Evolutionary conservation across 768 basidiomycete genomes (phyloP).

Genomic region (Leucocoprinus leucothites): DNA sequence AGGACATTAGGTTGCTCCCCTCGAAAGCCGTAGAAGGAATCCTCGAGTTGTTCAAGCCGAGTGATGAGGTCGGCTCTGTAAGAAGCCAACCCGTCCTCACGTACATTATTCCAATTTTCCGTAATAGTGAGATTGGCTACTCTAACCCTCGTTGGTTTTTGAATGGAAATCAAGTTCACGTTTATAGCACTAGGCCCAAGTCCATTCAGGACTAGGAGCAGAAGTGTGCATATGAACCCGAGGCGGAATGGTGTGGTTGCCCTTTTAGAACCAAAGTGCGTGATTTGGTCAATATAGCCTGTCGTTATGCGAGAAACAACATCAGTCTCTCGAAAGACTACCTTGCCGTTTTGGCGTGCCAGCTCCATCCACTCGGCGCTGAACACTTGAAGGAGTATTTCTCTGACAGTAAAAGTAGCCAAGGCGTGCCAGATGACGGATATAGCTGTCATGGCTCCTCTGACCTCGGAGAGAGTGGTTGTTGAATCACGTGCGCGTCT

Average conservation of each 20-base stretch:
- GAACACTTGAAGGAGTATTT: conserved; percentile 2
- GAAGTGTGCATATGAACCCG: background rate
- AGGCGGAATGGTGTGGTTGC: conserved; percentile 1
- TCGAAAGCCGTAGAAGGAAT: background rate
- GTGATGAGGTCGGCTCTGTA: conserved; percentile 1
- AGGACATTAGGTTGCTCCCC: background rate
- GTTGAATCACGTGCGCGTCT: no score
- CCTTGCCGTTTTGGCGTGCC: background rate
- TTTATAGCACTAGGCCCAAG: conserved; percentile 6
- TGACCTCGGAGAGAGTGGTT: conserved; percentile 1
- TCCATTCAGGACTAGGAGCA: background rate
- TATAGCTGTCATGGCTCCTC: background rate
- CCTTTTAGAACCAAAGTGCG: background rate
- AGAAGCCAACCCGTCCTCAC: background rate
- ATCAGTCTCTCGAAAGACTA: background rate
- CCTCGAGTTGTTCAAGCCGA: background rate
- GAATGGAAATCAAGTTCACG: background rate
- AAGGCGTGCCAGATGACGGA: conserved; percentile 6
- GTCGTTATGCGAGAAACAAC: conserved; percentile 4
- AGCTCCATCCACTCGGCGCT: conserved; percentile 10
- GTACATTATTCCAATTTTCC: no score
- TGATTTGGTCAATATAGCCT: background rate
- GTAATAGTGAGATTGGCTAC: conserved; percentile 5
- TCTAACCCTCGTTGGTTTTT: background rate
- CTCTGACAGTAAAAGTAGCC: background rate